Percentiles rank a stretch among this genome's conserved stretches.
Evolutionary conservation across 176 grass and related monocot species (phyloP).

Genomic region (Carex myosuroides): DNA sequence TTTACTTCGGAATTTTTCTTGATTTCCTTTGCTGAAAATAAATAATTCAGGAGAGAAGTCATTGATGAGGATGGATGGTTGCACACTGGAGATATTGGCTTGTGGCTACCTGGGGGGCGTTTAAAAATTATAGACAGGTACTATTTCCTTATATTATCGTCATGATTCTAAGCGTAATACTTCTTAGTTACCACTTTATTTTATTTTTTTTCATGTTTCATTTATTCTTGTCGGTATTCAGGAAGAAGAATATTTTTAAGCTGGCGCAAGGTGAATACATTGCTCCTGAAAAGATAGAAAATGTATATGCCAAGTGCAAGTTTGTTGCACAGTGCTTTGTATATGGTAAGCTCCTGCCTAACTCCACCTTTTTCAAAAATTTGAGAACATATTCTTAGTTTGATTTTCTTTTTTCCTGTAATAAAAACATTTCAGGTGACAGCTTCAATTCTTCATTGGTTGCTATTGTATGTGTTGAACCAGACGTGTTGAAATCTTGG

Average conservation of each 20-base stretch:
- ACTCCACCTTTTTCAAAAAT: not conserved
- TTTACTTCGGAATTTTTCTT: not conserved
- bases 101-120: constrained; percentile 89
- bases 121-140: constrained; percentile 97
- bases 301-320: constrained; percentile 93
- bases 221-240: constrained; percentile 26
- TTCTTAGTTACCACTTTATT: not conserved
- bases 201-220: constrained; percentile 5
- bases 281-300: constrained; percentile 95
- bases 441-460: constrained; percentile 91
- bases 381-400: not conserved
- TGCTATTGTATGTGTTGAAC: constrained; percentile 68
- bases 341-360: constrained; percentile 51
- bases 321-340: constrained; percentile 91
- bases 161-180: not conserved
- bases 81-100: constrained; percentile 95
- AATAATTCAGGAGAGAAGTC: constrained; percentile 57
- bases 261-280: constrained; percentile 98
- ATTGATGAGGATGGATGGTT: constrained; percentile 91
- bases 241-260: constrained; percentile 99
- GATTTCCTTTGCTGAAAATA: not conserved
- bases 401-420: constrained; percentile 18
- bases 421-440: constrained; percentile 51
- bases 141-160: not conserved
- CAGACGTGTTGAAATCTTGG: constrained; percentile 67